Conservation (phyloP, 2,329 filamentous ascomycete species). For the Ophiocordyceps unilateralis region DNA sequence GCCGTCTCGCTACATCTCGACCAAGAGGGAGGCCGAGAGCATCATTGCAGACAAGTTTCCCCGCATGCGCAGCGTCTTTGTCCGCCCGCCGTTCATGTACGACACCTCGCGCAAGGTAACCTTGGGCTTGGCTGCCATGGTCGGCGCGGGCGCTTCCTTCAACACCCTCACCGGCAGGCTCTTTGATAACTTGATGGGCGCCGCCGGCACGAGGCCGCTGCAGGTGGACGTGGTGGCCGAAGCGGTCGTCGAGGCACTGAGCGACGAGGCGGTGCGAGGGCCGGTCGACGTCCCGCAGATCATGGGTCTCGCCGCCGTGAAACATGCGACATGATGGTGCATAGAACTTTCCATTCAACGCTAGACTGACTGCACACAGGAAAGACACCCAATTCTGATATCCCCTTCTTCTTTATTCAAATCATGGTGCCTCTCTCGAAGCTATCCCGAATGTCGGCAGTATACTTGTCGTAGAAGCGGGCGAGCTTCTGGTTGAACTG, state of each 20-base stretch:
- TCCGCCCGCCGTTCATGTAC: constrained; percentile 79
- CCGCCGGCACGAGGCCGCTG: constrained; percentile 69
- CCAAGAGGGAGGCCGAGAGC: constrained; percentile 79
- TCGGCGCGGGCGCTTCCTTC: constrained; percentile 55
- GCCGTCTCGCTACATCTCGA: constrained; percentile 70
- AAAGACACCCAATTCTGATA: no score
- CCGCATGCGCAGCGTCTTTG: constrained; percentile 60
- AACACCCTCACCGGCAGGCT: constrained; percentile 64
- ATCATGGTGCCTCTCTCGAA: constrained; percentile 97
- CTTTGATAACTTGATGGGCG: constrained; percentile 61
- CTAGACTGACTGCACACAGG: no score
- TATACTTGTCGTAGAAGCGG: constrained; percentile 98
- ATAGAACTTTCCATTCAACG: no score
- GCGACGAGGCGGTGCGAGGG: constrained; percentile 54
- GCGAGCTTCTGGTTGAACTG: constrained; percentile 97
- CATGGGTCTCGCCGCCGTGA: constrained; percentile 58
- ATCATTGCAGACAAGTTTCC: constrained; percentile 58
- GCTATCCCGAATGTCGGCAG: constrained; percentile 86
- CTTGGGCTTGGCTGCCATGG: constrained; percentile 64
- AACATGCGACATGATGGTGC: not conserved
- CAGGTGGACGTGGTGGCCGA: constrained; percentile 78
- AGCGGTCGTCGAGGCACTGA: constrained; percentile 74
- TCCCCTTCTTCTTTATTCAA: no score
- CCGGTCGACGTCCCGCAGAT: constrained; percentile 66
- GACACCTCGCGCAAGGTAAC: constrained; percentile 70